Conservation (phyloP, 805 yeast species). For the Yamadazyma ubonensis region DNA sequence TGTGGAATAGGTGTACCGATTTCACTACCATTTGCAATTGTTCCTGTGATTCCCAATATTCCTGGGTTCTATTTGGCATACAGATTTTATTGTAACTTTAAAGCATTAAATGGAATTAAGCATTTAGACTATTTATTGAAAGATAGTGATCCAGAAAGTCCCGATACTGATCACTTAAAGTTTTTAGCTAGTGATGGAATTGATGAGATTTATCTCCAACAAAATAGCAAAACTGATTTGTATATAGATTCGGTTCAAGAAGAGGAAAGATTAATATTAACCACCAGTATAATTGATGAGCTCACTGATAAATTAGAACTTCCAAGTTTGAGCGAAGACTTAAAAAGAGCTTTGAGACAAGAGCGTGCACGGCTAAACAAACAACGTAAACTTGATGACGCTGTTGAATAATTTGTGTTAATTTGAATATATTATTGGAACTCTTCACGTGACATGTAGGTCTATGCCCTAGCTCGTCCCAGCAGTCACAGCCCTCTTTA, state of each 20-base stretch:
- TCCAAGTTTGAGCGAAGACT: conserved; percentile 42
- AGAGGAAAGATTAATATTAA: conserved; percentile 42
- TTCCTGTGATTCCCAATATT: conserved; percentile 87
- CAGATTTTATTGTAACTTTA: conserved; percentile 79
- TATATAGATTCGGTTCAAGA: conserved; percentile 16
- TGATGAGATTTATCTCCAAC: conserved; percentile 19
- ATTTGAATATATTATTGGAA: too few species aligned
- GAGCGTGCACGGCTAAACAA: conserved; percentile 38
- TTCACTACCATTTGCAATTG: conserved; percentile 71
- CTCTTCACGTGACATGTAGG: background rate
- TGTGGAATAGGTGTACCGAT: conserved; percentile 68
- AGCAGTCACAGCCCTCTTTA: conserved; percentile 9
- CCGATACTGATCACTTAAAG: conserved; percentile 23
- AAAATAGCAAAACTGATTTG: conserved; percentile 7
- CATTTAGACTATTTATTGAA: conserved; percentile 62
- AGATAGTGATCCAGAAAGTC: conserved; percentile 1
- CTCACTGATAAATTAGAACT: conserved; percentile 48
- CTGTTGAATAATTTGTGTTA: conserved; percentile 15
- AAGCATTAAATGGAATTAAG: conserved; percentile 71
- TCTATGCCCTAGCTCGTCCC: background rate
- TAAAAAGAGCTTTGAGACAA: conserved; percentile 54
- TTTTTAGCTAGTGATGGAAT: conserved; percentile 17
- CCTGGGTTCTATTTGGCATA: conserved; percentile 87
- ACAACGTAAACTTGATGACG: conserved; percentile 18
- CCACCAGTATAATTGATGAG: conserved; percentile 44